These are phyloP conservation scores for Trifolium dubium DNA, from an alignment of 306 rosid species.

Conservation along the genomic window DNA sequence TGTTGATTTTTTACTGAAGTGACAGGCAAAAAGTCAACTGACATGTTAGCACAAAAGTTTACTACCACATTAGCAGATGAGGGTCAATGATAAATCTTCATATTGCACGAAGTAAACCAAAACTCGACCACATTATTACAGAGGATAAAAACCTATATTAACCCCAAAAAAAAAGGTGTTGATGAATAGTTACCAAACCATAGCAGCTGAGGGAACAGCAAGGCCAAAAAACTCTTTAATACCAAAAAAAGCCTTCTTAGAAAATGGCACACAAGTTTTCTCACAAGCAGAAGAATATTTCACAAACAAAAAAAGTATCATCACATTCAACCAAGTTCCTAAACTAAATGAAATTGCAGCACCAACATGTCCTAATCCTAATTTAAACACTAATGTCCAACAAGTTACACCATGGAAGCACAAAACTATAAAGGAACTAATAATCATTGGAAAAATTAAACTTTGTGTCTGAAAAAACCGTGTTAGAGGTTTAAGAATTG, in stretches of 20 bases:
- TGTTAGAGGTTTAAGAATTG: conserved; percentile 59
- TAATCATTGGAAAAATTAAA: conserved; percentile 53
- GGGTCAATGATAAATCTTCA: too few relatives aligned
- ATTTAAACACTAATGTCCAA: conserved; percentile 59
- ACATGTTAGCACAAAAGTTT: too few relatives aligned
- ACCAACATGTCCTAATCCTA: conserved; percentile 52
- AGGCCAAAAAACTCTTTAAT: conserved; percentile 48
- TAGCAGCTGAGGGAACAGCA: conserved; percentile 69
- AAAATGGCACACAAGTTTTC: conserved; percentile 47
- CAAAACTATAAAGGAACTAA: conserved; percentile 47
- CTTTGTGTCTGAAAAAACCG: conserved; percentile 61
- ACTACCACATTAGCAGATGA: too few relatives aligned
- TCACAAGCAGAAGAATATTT: conserved; percentile 55
- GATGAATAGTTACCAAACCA: conserved; percentile 62
- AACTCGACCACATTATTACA: too few relatives aligned
- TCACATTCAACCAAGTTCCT: conserved; percentile 61
- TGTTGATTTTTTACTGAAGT: too few relatives aligned
- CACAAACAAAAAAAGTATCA: conserved; percentile 42
- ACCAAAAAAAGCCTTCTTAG: conserved; percentile 43
- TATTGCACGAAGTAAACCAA: too few relatives aligned
- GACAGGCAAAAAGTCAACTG: too few relatives aligned
- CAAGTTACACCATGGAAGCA: conserved; percentile 53
- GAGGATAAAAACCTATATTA: too few relatives aligned
- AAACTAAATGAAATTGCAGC: conserved; percentile 59
- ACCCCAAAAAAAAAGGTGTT: neutral